phyloP scores from a whole-genome alignment of 495 filamentous ascomycete species.

The Ramalina peruviana region DNA sequence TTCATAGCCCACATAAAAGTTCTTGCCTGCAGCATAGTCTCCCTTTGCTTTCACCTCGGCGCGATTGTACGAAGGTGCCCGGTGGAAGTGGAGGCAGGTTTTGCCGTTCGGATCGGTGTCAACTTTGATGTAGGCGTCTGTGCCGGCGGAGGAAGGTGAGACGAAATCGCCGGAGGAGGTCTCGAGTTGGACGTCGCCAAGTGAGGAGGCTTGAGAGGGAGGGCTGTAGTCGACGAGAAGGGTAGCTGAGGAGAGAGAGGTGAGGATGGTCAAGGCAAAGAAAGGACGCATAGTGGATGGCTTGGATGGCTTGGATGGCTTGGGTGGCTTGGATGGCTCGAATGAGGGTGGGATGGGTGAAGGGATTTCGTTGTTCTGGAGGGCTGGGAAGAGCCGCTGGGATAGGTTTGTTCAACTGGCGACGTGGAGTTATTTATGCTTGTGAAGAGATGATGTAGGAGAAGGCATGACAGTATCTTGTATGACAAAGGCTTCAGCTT shows the following conservation, averaged over 20 bases:
- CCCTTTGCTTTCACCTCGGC: constrained; percentile 19
- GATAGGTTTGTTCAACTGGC: no score
- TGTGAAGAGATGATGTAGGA: no score
- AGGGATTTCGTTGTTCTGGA: no score
- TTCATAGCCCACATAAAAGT: constrained; percentile 24
- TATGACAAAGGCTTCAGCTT: no score
- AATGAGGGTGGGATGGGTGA: no score
- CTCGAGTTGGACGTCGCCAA: constrained; percentile 5
- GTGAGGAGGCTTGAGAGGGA: background rate
- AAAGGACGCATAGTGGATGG: background rate
- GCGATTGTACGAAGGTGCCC: constrained; percentile 20
- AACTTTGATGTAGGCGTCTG: constrained; percentile 15
- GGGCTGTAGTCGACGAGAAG: constrained; percentile 2
- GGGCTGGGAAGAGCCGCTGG: no score
- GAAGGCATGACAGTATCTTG: no score
- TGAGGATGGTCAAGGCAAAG: background rate
- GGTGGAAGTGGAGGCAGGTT: constrained; percentile 17
- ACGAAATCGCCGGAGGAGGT: background rate
- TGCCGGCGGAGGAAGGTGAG: background rate
- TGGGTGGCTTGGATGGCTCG: background rate
- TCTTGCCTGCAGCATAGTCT: constrained; percentile 13
- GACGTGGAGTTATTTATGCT: no score
- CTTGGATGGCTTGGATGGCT: no score
- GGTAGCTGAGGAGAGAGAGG: background rate
- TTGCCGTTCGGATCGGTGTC: constrained; percentile 14